phyloP scores from a whole-genome alignment of 169 alveolate species.

The Cryptosporidium parvum region DNA sequence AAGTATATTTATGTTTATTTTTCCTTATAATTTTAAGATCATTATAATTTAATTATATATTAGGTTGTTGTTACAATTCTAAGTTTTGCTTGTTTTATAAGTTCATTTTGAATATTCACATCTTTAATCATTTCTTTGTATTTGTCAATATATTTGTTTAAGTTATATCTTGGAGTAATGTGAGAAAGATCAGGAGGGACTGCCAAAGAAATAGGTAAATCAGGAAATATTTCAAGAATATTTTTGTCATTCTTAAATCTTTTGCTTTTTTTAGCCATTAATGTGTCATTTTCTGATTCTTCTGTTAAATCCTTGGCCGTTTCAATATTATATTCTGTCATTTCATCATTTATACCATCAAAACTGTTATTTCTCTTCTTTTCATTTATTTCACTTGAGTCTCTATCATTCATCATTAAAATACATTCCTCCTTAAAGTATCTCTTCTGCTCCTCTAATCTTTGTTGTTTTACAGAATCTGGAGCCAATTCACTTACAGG shows the following conservation, averaged over 20 bases:
- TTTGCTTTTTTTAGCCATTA: neutral
- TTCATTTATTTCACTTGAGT: neutral
- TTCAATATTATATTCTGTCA: slow-evolving; percentile 7
- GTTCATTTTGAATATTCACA: slow-evolving; percentile 23
- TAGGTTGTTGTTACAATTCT: slow-evolving; percentile 64
- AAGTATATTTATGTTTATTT: neutral
- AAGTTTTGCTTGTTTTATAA: slow-evolving; percentile 56
- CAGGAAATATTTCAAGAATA: slow-evolving; percentile 14
- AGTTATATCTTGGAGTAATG: slow-evolving; percentile 38
- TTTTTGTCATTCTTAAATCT: neutral
- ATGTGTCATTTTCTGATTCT: neutral
- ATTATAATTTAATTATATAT: neutral
- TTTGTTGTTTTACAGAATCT: slow-evolving; percentile 62
- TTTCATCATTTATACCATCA: slow-evolving; percentile 29
- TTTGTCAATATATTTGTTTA: slow-evolving; percentile 42
- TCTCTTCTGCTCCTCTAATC: slow-evolving; percentile 49
- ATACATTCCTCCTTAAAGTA: slow-evolving; percentile 64
- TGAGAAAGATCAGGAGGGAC: slow-evolving; percentile 31
- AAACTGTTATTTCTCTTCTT: slow-evolving; percentile 22
- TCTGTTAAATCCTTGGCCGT: slow-evolving; percentile 2
- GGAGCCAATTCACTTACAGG: slow-evolving; percentile 72
- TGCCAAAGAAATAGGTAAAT: slow-evolving; percentile 14
- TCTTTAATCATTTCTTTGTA: slow-evolving; percentile 38
- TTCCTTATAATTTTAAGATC: neutral
- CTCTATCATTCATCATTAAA: slow-evolving; percentile 26